These are phyloP conservation scores for Trametopsis cervina DNA, from an alignment of 768 basidiomycete genomes.

Conservation along the genomic window DNA sequence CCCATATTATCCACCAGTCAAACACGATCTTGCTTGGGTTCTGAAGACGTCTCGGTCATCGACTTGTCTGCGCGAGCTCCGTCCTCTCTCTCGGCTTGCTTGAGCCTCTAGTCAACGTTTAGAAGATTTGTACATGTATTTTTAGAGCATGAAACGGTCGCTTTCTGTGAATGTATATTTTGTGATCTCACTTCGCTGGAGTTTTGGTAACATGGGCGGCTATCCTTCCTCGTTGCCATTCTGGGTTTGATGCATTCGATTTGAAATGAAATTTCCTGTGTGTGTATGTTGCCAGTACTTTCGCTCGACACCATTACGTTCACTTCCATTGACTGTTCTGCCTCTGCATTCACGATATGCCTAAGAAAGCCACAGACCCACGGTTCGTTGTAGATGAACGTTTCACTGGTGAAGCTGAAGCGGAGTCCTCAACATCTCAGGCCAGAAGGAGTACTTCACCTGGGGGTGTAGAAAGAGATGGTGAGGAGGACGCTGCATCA, in stretches of 20 bases:
- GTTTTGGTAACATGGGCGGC: too few species aligned
- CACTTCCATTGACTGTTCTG: too few species aligned
- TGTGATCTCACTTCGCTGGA: too few species aligned
- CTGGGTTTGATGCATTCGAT: too few species aligned
- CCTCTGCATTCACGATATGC: background rate
- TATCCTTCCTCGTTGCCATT: too few species aligned
- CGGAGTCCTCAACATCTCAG: constrained; percentile 13
- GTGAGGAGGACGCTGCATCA: background rate
- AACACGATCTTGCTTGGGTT: constrained; percentile 33
- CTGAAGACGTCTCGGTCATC: constrained; percentile 35
- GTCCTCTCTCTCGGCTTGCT: constrained; percentile 5
- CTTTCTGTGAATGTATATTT: background rate
- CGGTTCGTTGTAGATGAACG: constrained; percentile 18
- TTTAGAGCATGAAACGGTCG: background rate
- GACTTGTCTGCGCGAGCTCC: constrained; percentile 29
- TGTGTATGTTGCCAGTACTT: too few species aligned
- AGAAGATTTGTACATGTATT: background rate
- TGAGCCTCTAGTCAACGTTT: background rate
- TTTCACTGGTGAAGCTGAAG: constrained; percentile 19
- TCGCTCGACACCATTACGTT: too few species aligned
- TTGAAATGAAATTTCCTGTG: too few species aligned
- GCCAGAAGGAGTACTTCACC: background rate
- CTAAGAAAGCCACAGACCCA: constrained; percentile 7
- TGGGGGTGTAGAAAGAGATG: background rate
- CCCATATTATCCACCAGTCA: constrained; percentile 29